Conservation (phyloP, 768 basidiomycete species). For the Pisolithus orientalis region DNA sequence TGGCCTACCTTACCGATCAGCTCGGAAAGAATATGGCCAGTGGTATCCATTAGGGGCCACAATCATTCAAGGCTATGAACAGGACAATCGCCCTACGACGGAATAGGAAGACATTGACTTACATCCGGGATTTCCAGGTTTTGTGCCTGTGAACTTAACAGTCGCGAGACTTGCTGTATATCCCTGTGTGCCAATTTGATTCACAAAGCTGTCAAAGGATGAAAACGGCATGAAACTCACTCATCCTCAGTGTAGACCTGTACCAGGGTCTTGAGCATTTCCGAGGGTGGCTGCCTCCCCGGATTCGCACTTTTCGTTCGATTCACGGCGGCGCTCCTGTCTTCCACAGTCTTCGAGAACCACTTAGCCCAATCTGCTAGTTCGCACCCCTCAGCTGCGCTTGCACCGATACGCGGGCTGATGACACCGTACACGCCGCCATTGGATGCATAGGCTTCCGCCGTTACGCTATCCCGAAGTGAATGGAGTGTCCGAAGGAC, state of each 20-base stretch:
- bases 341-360: slow-evolving; percentile 39
- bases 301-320: neutral
- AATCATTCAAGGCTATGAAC: neutral
- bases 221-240: slow-evolving; percentile 37
- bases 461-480: slow-evolving; percentile 67
- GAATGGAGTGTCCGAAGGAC: slow-evolving; percentile 63
- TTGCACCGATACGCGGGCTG: slow-evolving; percentile 44
- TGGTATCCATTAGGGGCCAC: neutral
- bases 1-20: neutral
- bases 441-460: slow-evolving; percentile 81
- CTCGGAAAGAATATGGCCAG: neutral
- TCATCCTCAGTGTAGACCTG: slow-evolving; percentile 78
- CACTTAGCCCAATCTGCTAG: slow-evolving; percentile 30
- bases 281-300: slow-evolving; percentile 37
- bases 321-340: slow-evolving; percentile 45
- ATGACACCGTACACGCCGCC: slow-evolving; percentile 61
- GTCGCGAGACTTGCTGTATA: slow-evolving; percentile 51
- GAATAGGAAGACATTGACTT: slow-evolving; percentile 19
- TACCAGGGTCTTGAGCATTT: slow-evolving; percentile 62
- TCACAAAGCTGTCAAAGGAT: neutral
- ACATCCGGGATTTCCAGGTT: slow-evolving; percentile 77
- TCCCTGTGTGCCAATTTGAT: slow-evolving; percentile 33
- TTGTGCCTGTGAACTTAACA: slow-evolving; percentile 76
- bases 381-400: slow-evolving; percentile 49
- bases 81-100: neutral